Conservation (phyloP, 768 basidiomycete genomes). For the Boletellus ananas region DNA sequence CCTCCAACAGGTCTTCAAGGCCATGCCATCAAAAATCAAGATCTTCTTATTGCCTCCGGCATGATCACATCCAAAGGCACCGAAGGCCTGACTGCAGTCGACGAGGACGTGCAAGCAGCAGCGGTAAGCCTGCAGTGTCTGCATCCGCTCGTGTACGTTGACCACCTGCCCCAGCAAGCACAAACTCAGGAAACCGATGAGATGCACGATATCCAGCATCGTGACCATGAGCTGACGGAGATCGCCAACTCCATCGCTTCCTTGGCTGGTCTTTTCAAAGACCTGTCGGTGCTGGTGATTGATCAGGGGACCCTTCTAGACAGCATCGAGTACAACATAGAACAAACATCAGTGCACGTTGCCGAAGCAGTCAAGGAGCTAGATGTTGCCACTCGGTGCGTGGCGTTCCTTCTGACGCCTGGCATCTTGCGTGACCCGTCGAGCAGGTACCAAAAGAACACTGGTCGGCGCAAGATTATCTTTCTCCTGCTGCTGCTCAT, state of each 20-base stretch:
- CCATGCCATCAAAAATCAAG: conserved; percentile 96
- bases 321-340: conserved; percentile 96
- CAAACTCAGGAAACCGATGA: conserved; percentile 37
- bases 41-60: conserved; percentile 87
- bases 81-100: conserved; percentile 78
- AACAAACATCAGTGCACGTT: conserved; percentile 80
- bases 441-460: conserved; percentile 86
- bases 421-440: neutral
- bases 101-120: conserved; percentile 88
- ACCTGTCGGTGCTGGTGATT: conserved; percentile 88
- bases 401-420: conserved; percentile 9
- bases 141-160: conserved; percentile 11
- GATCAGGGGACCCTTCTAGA: conserved; percentile 97
- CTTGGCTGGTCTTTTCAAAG: conserved; percentile 94
- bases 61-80: conserved; percentile 77
- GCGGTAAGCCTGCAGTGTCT: conserved; percentile 51
- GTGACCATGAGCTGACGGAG: conserved; percentile 74
- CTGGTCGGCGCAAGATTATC: conserved; percentile 90
- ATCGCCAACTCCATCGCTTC: conserved; percentile 90
- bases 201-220: conserved; percentile 40
- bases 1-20: conserved; percentile 77
- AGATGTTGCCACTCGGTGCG: conserved; percentile 74
- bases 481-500: conserved; percentile 89
- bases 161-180: conserved; percentile 27
- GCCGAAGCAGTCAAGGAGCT: conserved; percentile 84